Evolutionary conservation across 495 filamentous ascomycete genomes (phyloP), one percentile per base, ranked within the genome.

Genomic region (Entonaema liquescens): DNA sequence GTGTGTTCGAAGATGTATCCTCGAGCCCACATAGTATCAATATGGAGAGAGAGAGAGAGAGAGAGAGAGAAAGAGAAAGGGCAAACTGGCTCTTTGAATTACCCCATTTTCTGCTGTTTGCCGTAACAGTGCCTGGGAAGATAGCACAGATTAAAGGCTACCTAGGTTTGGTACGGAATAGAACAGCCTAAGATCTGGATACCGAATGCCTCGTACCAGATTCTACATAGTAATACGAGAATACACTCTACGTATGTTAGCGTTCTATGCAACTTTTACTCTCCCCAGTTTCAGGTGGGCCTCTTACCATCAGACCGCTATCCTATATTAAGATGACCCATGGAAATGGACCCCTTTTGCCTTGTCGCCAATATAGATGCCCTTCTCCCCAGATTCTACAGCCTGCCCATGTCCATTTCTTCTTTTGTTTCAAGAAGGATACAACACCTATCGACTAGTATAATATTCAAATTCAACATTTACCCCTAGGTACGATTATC

Each of bases 71-170:
- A 19, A 15, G 1, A 17, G 11, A 26, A 26, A 21, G 23, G 25
- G 5, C 25, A 26, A 33, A 36, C n/a, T 35, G 31, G 50, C 26
- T 38, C 35, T 40, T 28, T 1, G 21, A 21, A 26, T 26, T 5
- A 7, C 13, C 7, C 50, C 23, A 21, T 42, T 62, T 62, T 29
- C 6, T 11, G 15, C 12, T n/a, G 60, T 17, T 9, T 33, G 38
- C 42, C 26, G 19, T 56, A 47, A 44, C 38, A 40, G 26, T 65
- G 52, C 50, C 62, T 9, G 44, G 50, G 21, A 65, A 65, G 62
- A 47, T 42, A 19, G 0, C 15, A 26, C 9, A 31, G 59, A 33
- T n/a, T 19, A 12, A 12, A 6, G 49, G 5, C 23, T 21, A 15
- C n/a, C n/a, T n/a, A n/a, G n/a, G n/a, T n/a, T n/a, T n/a, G 23